Conservation (phyloP, 1,139 yeast species). For the Taphrina pruni region DNA sequence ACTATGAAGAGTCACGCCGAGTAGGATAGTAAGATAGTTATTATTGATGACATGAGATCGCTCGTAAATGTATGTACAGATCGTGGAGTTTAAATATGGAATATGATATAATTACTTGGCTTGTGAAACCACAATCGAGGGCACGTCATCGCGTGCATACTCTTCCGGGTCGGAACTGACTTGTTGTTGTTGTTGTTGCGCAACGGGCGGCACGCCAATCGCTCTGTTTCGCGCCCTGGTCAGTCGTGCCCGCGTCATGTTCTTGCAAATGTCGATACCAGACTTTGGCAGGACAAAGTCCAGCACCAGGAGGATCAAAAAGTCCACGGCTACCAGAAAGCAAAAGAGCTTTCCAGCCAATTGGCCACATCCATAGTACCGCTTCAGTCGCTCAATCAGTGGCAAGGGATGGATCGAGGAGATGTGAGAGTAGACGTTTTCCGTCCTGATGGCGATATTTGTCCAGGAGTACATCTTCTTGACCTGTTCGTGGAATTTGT, state of each 20-base stretch:
- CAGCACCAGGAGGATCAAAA: conserved; percentile 65
- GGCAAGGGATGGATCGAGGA: conserved; percentile 58
- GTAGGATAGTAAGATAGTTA: too few relatives aligned
- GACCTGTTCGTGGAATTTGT: conserved; percentile 77
- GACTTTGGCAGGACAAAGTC: conserved; percentile 74
- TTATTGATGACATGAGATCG: too few relatives aligned
- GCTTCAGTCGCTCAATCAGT: conserved; percentile 60
- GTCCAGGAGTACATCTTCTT: conserved; percentile 89
- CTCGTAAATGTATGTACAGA: background rate
- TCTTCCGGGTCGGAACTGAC: conserved; percentile 8
- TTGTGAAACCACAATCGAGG: background rate
- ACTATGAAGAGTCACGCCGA: too few relatives aligned
- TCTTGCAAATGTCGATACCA: conserved; percentile 60
- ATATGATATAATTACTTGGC: background rate
- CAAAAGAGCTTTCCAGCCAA: conserved; percentile 87
- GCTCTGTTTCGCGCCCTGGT: conserved; percentile 3
- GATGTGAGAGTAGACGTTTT: conserved; percentile 72
- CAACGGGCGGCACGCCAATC: conserved; percentile 1
- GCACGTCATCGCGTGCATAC: background rate
- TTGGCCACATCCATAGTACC: conserved; percentile 74
- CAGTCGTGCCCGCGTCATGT: conserved; percentile 13
- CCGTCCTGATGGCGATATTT: conserved; percentile 86
- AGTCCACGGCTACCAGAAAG: conserved; percentile 78
- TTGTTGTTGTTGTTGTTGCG: background rate
- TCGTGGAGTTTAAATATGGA: background rate